phyloP scores from a whole-genome alignment of 371 early-diverging fungal genomes.

The Mortierella sp. region DNA sequence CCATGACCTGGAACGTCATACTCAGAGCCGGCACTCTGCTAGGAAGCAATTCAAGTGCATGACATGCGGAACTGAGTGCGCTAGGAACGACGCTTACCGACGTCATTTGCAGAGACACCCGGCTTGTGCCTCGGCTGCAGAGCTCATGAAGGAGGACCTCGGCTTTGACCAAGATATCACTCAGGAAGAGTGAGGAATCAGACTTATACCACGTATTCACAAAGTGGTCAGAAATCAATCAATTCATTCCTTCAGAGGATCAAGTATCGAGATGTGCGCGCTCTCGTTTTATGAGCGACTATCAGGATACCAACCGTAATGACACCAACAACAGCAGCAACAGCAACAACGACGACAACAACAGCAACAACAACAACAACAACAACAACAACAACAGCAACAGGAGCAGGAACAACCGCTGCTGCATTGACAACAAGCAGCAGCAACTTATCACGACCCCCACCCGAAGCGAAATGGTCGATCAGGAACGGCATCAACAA shows the following conservation, averaged over 20 bases:
- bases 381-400: slow-evolving; percentile 16
- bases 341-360: slow-evolving; percentile 6
- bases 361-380: slow-evolving; percentile 10
- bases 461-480: slow-evolving; percentile 6
- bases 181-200: too few relatives aligned
- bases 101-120: slow-evolving; percentile 39
- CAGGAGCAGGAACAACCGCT: slow-evolving; percentile 20
- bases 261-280: slow-evolving; percentile 15
- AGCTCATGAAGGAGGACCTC: slow-evolving; percentile 9
- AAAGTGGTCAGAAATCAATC: background rate
- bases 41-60: slow-evolving; percentile 59
- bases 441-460: too few relatives aligned
- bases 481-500: slow-evolving; percentile 18
- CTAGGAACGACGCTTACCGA: slow-evolving; percentile 38
- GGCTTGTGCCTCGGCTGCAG: slow-evolving; percentile 25
- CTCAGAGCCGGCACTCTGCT: slow-evolving; percentile 54
- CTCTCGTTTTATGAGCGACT: slow-evolving; percentile 24
- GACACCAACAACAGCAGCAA: background rate
- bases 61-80: slow-evolving; percentile 55
- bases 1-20: slow-evolving; percentile 77
- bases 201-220: too few relatives aligned
- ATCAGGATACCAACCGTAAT: slow-evolving; percentile 1
- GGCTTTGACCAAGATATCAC: background rate
- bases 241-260: background rate
- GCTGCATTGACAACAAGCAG: slow-evolving; percentile 12